Evolutionary conservation across 176 grass and related monocot species (phyloP), one percentile per base, ranked within the genome.

Genomic region (Saccharum spontaneum): DNA sequence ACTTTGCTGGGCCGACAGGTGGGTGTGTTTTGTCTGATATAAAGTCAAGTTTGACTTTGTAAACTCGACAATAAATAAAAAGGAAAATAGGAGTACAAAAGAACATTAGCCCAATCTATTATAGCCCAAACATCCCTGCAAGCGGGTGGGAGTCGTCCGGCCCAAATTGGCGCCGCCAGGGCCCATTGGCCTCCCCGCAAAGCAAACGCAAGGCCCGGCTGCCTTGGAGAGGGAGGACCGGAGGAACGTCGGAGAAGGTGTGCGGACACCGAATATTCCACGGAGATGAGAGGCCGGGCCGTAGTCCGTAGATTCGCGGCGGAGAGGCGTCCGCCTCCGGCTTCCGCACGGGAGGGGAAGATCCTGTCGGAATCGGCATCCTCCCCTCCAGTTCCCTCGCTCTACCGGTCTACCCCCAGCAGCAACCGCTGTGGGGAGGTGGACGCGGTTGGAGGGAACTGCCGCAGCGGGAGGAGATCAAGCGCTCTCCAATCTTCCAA

Each of bases 361-460:
- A 93, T 91, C 88, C 88, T 46, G 83, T 79, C 63, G 82, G 82
- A 73, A 88, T 88, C 85, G 26, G 78, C 86, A 89, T 88, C 88
- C 73, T 86, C 81, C 61, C 69, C 37, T 85, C 70, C 34, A 10
- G 38, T 37, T 74, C 81, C 17, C 31, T 43, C 22, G 18, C 67
- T 43, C 88, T n/a, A 11, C 65, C 22, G 18, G 61, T 43, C 88
- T n/a, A 11, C 65, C 49, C 8, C 24, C n/a, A 30, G 36, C 34
- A 33, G 39, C 61, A 39, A 48, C 61, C n/a, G 72, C 72, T 26
- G 46, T 3, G 2, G 2, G 48, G 28, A 22, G 72, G 72, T 11
- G 48, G 28, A 1, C 44, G 72, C 3, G 72, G 26, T 9, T 45
- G 31, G 63, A 44, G 45, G 41, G 18, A 48, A 63, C 24, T 20